phyloP scores from a whole-genome alignment of 192 early-diverging fungal genomes.

The Anaeromyces robustus region DNA sequence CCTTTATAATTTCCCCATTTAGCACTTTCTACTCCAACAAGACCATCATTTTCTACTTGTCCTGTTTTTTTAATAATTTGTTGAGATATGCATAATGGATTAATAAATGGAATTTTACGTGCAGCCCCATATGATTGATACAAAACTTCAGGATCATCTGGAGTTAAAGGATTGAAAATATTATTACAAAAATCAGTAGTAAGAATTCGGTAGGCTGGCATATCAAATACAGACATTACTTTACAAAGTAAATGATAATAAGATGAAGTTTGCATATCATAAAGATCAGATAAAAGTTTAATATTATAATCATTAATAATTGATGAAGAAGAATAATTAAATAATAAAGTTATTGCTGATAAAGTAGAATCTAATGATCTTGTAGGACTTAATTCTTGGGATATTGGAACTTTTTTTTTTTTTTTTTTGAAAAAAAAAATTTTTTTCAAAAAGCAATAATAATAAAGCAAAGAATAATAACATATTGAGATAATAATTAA shows the following conservation, averaged over 20 bases:
- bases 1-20: conserved; percentile 78
- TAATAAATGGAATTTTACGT: conserved; percentile 45
- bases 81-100: conserved; percentile 62
- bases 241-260: conserved; percentile 19
- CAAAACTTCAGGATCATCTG: conserved; percentile 51
- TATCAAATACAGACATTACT: conserved; percentile 48
- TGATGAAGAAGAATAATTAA: conserved; percentile 8
- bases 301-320: conserved; percentile 10
- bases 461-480: no score
- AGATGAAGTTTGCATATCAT: conserved; percentile 3
- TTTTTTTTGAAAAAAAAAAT: no score
- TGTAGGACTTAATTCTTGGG: conserved; percentile 4
- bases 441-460: no score
- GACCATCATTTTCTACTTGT: conserved; percentile 80
- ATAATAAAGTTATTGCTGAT: neutral
- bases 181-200: conserved; percentile 71
- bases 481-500: no score
- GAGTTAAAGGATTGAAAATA: conserved; percentile 78
- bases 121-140: conserved; percentile 75
- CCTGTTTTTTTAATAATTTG: conserved; percentile 54
- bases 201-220: conserved; percentile 80
- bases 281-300: conserved; percentile 5
- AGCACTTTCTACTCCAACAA: conserved; percentile 69
- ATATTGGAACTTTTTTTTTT: neutral
- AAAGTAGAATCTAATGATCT: neutral